Evolutionary conservation across 2,329 filamentous ascomycete genomes (phyloP), one percentile per base, ranked within the genome.

Genomic region (Aspergillus unguis): DNA sequence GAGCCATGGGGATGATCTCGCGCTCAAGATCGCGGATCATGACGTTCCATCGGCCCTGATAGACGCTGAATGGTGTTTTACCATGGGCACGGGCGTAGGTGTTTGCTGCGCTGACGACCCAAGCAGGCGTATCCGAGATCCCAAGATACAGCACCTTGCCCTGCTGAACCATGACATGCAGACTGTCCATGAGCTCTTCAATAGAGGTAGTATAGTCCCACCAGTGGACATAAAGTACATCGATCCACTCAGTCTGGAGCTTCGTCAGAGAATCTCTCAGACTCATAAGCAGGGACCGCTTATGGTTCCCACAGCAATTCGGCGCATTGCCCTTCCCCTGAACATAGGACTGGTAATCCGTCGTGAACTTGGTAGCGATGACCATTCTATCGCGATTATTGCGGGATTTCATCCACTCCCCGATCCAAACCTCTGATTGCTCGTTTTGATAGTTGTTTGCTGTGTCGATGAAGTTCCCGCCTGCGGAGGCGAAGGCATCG

Each of bases 401-500:
- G 7, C 83, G 79, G 55, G 78, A 78, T 61, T 77, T 75, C 82
- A 87, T 85, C 85, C 86, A 90, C 59, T 86, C 84, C 33, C 86
- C 86, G 52, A 90, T 74, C 81, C 85, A 86, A 48, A 63, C 68
- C 68, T 89, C 86, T 1, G 81, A 82, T 61, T 85, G 69, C 66
- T 87, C 77, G 53, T 76, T 71, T 60, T 87, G 85, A 70, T 89
- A 89, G 67, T 85, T 85, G 71, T 84, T 86, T 53, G 85, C 64
- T 0, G 85, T 88, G 66, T 90, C 87, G 63, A 90, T 85, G 68
- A 90, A 89, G 71, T 90, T 90, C 26, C 87, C 86, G 3, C 84
- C 84, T 0, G 84, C 77, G 5, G 79, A 77, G 54, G 80, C 82
- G 70, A 82, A 89, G 64, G 80, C 82, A 62, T 90, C 85, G 6